Evolutionary conservation across 208 protist species (phyloP).

Genomic region (Acanthamoeba rhysodes): DNA sequence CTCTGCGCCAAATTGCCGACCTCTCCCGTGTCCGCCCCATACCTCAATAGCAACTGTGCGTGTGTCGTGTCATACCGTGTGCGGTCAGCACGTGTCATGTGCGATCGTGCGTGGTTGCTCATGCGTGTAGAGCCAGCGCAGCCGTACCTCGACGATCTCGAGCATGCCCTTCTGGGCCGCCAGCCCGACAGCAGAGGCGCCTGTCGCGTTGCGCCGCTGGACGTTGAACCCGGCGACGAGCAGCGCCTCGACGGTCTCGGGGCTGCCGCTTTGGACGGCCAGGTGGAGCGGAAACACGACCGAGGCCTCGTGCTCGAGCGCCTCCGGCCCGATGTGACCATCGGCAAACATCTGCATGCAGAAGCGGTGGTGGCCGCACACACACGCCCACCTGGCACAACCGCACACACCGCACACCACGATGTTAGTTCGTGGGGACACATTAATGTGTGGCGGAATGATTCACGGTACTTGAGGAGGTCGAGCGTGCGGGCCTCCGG

Average conservation of each 20-base stretch:
- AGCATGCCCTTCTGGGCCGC: background rate
- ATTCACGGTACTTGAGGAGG: background rate
- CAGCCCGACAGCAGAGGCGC: background rate
- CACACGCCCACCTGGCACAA: background rate
- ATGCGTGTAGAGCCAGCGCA: too few relatives aligned
- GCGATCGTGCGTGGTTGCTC: too few relatives aligned
- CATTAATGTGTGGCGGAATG: background rate
- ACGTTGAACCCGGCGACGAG: background rate
- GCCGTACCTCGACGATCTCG: background rate
- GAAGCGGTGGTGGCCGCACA: background rate
- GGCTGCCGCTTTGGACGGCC: background rate
- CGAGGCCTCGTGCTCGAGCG: background rate
- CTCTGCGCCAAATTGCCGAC: background rate
- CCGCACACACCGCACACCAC: background rate
- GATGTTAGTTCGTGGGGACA: background rate
- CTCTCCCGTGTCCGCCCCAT: background rate
- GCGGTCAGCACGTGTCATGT: background rate
- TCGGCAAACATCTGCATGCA: background rate
- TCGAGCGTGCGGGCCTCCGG: background rate
- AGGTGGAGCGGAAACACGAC: background rate
- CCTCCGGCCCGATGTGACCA: background rate
- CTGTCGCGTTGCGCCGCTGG: background rate
- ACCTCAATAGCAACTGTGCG: background rate
- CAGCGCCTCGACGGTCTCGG: background rate
- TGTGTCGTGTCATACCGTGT: background rate